Percentiles rank a stretch among this genome's conserved stretches.
Evolutionary conservation across 225 moss, liverwort and hornwort species (phyloP).

Genomic region (Ulota crispa): DNA sequence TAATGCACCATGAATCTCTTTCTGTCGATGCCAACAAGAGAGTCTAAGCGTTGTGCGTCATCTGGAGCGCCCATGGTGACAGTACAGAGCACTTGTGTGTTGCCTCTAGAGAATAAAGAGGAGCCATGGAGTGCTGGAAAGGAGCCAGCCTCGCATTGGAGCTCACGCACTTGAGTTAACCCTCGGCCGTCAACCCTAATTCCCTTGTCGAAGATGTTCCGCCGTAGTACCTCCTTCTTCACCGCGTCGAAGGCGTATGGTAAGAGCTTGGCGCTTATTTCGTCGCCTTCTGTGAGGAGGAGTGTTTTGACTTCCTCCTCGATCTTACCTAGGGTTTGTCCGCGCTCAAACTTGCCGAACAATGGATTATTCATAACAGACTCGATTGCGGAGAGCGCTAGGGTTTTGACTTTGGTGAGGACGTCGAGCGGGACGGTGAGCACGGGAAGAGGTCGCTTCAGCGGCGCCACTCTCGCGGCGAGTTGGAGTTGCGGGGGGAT

Average conservation of each 20-base stretch:
- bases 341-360: conserved; percentile 94
- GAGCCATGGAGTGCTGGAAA: conserved; percentile 89
- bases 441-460: conserved; percentile 66
- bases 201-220: conserved; percentile 66
- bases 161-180: conserved; percentile 61
- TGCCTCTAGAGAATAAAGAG: conserved; percentile 86
- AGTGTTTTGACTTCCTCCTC: conserved; percentile 61
- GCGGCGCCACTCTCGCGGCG: conserved; percentile 69
- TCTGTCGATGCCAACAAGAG: conserved; percentile 77
- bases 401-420: conserved; percentile 58
- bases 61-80: conserved; percentile 96
- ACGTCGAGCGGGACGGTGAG: conserved; percentile 64
- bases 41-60: conserved; percentile 87
- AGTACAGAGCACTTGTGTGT: conserved; percentile 94
- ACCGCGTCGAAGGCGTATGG: conserved; percentile 77
- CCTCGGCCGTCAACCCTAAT: conserved; percentile 80
- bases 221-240: conserved; percentile 77
- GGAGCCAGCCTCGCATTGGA: conserved; percentile 81
- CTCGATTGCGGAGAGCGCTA: conserved; percentile 63
- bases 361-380: conserved; percentile 76
- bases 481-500: conserved; percentile 76
- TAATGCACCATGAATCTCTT: conserved; percentile 98
- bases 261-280: conserved; percentile 43
- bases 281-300: conserved; percentile 63
- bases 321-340: conserved; percentile 68